A percentile compares a stretch with the other conserved stretches of the same genome.
These are phyloP conservation scores for Cotoneaster glaucophyllus DNA, from an alignment of 306 rosid genomes.

Conservation along the genomic window DNA sequence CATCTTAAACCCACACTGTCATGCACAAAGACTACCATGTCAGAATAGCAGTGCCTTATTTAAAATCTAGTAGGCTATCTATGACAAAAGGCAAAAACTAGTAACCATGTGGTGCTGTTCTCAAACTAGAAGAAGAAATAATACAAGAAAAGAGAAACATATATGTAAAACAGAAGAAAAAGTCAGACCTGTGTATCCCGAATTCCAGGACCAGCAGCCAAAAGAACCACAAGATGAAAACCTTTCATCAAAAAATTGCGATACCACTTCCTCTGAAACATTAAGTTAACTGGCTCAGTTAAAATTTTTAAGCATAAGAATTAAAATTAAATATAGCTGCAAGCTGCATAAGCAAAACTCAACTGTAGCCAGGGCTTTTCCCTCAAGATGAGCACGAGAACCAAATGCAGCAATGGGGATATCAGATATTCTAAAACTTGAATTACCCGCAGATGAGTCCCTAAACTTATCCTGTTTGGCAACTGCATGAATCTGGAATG, in stretches of 20 bases:
- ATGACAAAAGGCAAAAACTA: not conserved
- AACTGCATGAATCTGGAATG: conserved; percentile 54
- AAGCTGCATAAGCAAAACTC: conserved; percentile 26
- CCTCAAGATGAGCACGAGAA: conserved; percentile 94
- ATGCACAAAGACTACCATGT: conserved; percentile 22
- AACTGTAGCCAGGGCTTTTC: conserved; percentile 90
- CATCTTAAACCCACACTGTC: conserved; percentile 97
- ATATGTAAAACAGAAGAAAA: not conserved
- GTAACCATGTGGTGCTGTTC: not conserved
- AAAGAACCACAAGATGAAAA: conserved; percentile 89
- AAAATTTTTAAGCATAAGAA: not conserved
- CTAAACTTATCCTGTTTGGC: conserved; percentile 40
- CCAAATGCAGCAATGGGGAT: conserved; percentile 82
- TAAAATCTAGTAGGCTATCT: not conserved
- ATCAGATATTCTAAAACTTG: conserved; percentile 62
- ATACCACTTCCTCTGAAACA: conserved; percentile 81
- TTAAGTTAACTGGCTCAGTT: conserved; percentile 26
- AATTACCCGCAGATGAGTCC: conserved; percentile 38
- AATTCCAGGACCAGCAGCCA: conserved; percentile 93
- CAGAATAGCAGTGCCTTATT: conserved; percentile 10
- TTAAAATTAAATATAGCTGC: conserved; percentile 1
- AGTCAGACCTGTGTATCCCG: conserved; percentile 81
- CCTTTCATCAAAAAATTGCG: conserved; percentile 97
- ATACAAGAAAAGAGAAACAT: not conserved
- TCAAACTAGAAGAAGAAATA: conserved; percentile 7